phyloP scores from a whole-genome alignment of 1,284 basidiomycete species.

The Trametes polyzona region DNA sequence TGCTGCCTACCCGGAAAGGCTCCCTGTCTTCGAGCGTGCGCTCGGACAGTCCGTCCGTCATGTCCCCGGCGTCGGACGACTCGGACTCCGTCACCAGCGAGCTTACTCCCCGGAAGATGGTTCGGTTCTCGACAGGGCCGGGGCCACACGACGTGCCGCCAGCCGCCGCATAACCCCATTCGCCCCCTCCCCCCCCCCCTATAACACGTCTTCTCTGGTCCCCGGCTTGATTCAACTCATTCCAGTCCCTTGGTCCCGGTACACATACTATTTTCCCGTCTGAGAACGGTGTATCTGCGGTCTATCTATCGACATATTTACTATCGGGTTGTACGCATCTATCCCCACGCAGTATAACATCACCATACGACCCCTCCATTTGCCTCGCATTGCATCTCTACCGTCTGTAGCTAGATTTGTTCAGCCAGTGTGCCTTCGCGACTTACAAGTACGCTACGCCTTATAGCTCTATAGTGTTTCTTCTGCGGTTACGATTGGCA shows the following conservation, averaged over 20 bases:
- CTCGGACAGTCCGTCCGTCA: conserved; percentile 18
- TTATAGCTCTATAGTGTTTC: background rate
- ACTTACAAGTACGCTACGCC: background rate
- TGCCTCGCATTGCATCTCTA: background rate
- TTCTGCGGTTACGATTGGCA: too few relatives aligned
- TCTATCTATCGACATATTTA: conserved; percentile 15
- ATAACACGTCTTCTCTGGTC: background rate
- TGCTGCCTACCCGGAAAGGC: conserved; percentile 40
- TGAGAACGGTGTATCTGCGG: conserved; percentile 2
- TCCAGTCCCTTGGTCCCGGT: background rate
- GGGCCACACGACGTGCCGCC: conserved; percentile 9
- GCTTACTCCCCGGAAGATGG: conserved; percentile 49
- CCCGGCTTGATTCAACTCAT: background rate
- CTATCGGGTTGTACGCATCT: conserved; percentile 10
- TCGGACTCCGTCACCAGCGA: conserved; percentile 30
- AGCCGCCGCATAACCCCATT: background rate
- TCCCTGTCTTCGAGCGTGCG: conserved; percentile 21
- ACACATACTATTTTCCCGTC: conserved; percentile 1
- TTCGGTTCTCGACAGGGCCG: conserved; percentile 48
- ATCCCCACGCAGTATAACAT: conserved; percentile 6
- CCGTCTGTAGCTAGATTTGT: conserved; percentile 6
- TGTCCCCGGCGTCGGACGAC: conserved; percentile 27
- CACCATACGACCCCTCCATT: background rate
- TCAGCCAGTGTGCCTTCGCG: background rate
- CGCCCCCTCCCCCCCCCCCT: background rate